phyloP scores from a whole-genome alignment of 345 rosid genomes.

The Lepidium didymum region DNA sequence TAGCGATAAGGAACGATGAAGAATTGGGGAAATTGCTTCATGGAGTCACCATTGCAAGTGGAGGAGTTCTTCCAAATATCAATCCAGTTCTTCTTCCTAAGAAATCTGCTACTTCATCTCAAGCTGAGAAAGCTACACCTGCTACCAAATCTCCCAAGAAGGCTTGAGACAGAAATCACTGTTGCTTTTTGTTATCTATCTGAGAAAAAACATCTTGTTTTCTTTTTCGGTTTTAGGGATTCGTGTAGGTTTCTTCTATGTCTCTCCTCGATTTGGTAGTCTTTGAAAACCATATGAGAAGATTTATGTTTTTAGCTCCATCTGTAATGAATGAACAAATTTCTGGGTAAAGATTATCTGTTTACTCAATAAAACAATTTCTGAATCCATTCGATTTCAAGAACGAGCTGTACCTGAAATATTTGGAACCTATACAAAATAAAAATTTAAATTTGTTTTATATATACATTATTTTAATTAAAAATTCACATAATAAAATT shows the following conservation, averaged over 20 bases:
- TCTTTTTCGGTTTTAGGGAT: background rate
- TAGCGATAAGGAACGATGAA: conserved; percentile 64
- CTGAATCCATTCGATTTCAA: background rate
- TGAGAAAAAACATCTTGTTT: background rate
- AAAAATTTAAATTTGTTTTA: too few relatives aligned
- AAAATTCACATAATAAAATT: too few relatives aligned
- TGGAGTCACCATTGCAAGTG: conserved; percentile 62
- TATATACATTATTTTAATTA: too few relatives aligned
- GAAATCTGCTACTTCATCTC: conserved; percentile 28
- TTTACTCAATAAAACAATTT: background rate
- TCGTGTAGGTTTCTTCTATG: conserved; percentile 2
- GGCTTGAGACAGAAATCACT: background rate
- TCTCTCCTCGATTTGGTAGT: background rate
- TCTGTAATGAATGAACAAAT: conserved; percentile 1
- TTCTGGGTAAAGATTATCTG: background rate
- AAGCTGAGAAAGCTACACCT: conserved; percentile 27
- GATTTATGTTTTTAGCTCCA: background rate
- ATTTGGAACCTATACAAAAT: too few relatives aligned
- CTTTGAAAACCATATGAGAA: background rate
- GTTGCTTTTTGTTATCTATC: background rate
- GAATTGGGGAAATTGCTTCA: conserved; percentile 52
- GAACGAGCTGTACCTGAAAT: too few relatives aligned
- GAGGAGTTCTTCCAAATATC: conserved; percentile 62
- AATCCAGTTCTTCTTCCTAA: conserved; percentile 63
- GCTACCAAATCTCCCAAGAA: conserved; percentile 47